Conservation (phyloP, 768 basidiomycete species). For the Lentinula edodes region DNA sequence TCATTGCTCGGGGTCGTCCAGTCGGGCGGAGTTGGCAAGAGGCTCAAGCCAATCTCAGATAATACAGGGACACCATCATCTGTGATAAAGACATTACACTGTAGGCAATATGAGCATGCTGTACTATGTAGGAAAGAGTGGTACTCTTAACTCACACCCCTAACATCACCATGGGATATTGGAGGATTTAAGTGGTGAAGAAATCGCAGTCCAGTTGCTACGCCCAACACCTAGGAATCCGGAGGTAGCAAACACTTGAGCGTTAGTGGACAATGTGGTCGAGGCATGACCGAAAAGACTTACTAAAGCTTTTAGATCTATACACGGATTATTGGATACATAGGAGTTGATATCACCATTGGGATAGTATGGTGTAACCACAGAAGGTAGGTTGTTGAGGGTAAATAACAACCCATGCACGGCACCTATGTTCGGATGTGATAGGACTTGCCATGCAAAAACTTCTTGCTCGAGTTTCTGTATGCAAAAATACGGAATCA, state of each 20-base stretch:
- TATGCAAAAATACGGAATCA: not conserved
- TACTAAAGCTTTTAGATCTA: not conserved
- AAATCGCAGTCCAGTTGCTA: constrained; percentile 3
- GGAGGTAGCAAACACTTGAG: not conserved
- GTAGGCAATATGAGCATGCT: not conserved
- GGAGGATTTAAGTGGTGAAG: constrained; percentile 6
- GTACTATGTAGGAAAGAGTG: not conserved
- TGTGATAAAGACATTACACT: constrained; percentile 9
- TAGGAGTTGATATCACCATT: constrained; percentile 8
- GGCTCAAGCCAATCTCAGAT: constrained; percentile 1
- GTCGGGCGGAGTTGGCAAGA: constrained; percentile 3
- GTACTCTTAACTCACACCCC: constrained; percentile 4
- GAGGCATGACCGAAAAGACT: too few species aligned
- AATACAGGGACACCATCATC: constrained; percentile 1
- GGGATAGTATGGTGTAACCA: constrained; percentile 5
- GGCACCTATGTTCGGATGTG: constrained; percentile 5
- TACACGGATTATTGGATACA: constrained; percentile 2
- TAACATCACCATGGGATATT: constrained; percentile 8
- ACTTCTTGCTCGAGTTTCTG: constrained; percentile 6
- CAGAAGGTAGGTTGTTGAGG: not conserved
- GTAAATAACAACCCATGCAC: not conserved
- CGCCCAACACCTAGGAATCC: not conserved
- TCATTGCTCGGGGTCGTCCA: constrained; percentile 7
- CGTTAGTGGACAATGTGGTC: not conserved
- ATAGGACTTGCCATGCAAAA: not conserved